Base-by-base conservation (phyloP, 2,329 filamentous ascomycete species). In the Fusarium drepaniforme region DNA sequence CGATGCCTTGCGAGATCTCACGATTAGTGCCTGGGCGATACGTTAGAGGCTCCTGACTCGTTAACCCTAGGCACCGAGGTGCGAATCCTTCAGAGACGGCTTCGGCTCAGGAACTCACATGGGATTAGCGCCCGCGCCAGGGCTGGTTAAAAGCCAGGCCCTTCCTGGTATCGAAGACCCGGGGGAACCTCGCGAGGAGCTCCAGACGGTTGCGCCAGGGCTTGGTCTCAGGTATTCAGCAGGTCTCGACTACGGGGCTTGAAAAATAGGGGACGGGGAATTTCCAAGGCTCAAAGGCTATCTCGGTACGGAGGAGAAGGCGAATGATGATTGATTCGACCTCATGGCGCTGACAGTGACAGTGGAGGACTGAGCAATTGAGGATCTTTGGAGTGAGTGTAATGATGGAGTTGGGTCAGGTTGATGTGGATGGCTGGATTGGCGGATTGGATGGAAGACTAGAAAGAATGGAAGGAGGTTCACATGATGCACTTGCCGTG, bases 151-250 rank as follows among this genome's bases (percentile, higher is more conserved):
- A 18, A 62, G 15, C 72, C 68, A 70, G 68, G 53, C 53, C 62
- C 40, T 70, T 35, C 72, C 68, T 70, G 60, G 65, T 51, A 74
- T 61, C 33, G 37, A 60, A 38, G 64, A 64, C 66, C 66, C 49
- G 25, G 64, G 66, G 60, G 63, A 62, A 71, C 70, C 53, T 53
- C 46, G 58, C n/a, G 38, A 33, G 35, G 51, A 42, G 65, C 44
- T 44, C 61, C 46, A 65, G n/a, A 72, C 59, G 15, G 37, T 44
- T 49, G 58, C 58, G 51, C 59, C 66, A 35, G 25, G 60, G 60
- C 44, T n/a, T 35, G 40, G 66, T 75, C 71, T 75, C 71, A 75
- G 71, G 74, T 76, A 75, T 72, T 35, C 30, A 42, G 3, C 18
- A 49, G 42, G 60, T 68, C 58, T 71, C 61, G 57, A 63, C 64